These are phyloP conservation scores for Symbiotaphrina buchneri DNA, from an alignment of 495 filamentous ascomycete genomes.

Conservation along the genomic window DNA sequence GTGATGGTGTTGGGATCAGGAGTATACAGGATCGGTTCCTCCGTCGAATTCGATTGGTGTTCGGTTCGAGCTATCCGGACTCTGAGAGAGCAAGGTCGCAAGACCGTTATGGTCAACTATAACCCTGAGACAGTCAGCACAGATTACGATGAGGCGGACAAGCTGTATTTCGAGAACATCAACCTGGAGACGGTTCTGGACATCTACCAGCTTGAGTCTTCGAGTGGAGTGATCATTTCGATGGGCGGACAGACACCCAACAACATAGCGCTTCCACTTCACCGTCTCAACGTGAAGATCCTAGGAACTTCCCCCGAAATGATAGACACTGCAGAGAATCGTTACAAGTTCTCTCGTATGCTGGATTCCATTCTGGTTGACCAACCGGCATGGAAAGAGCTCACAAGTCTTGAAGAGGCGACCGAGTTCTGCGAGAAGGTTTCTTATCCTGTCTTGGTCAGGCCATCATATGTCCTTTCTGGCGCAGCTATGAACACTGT, in stretches of 20 bases:
- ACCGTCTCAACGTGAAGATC: constrained; percentile 75
- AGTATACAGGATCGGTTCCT: constrained; percentile 93
- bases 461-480: constrained; percentile 92
- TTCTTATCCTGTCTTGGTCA: constrained; percentile 80
- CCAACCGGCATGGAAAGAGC: constrained; percentile 92
- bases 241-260: constrained; percentile 98
- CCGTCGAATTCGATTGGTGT: constrained; percentile 98
- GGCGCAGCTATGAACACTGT: constrained; percentile 99
- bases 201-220: constrained; percentile 77
- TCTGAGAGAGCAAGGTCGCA: constrained; percentile 64
- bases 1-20: constrained; percentile 94
- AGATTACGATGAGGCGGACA: constrained; percentile 92
- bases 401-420: constrained; percentile 78
- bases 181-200: constrained; percentile 85
- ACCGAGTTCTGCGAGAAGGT: constrained; percentile 71
- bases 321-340: constrained; percentile 95
- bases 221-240: constrained; percentile 81
- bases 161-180: constrained; percentile 94
- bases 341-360: constrained; percentile 97
- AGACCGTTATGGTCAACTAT: constrained; percentile 97
- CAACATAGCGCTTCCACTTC: constrained; percentile 83
- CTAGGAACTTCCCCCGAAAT: constrained; percentile 93
- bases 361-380: constrained; percentile 87
- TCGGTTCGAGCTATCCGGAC: constrained; percentile 93
- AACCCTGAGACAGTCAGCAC: constrained; percentile 91